Conservation (phyloP, 441 rosid species). For the Corymbia calophylla region DNA sequence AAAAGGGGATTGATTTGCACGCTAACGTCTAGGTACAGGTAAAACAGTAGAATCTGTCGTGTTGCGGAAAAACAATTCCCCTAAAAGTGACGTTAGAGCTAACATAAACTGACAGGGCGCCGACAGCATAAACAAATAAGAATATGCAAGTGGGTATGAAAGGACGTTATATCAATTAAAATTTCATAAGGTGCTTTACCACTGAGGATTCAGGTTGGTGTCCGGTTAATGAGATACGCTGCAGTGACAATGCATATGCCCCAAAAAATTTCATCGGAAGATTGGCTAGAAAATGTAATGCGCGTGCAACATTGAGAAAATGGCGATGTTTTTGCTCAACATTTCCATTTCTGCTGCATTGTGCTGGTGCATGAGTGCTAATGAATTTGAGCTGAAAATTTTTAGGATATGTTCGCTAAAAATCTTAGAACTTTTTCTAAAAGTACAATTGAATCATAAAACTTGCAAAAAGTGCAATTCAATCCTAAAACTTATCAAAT, state of each 20-base stretch:
- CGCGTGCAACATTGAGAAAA: background rate
- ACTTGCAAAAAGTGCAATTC: accelerated
- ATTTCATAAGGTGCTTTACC: background rate
- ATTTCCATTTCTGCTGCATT: background rate
- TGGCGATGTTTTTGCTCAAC: background rate
- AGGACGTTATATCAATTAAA: background rate
- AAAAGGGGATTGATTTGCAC: background rate
- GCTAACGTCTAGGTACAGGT: background rate
- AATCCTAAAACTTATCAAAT: too few relatives aligned
- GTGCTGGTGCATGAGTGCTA: background rate
- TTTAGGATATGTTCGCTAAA: too few relatives aligned
- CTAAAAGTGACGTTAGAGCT: background rate
- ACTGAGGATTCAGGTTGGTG: background rate
- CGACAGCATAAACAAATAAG: background rate
- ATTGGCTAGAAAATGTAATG: background rate
- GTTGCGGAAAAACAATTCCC: background rate
- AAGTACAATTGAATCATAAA: too few relatives aligned
- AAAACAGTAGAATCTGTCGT: background rate
- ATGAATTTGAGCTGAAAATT: background rate
- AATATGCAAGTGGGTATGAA: background rate
- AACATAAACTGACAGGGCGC: background rate
- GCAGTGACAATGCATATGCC: background rate
- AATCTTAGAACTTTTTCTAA: background rate
- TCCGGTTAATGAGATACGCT: background rate
- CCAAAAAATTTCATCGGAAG: background rate